Evolutionary conservation across 2,329 filamentous ascomycete genomes (phyloP).

Genomic region (Amauroascus niger): DNA sequence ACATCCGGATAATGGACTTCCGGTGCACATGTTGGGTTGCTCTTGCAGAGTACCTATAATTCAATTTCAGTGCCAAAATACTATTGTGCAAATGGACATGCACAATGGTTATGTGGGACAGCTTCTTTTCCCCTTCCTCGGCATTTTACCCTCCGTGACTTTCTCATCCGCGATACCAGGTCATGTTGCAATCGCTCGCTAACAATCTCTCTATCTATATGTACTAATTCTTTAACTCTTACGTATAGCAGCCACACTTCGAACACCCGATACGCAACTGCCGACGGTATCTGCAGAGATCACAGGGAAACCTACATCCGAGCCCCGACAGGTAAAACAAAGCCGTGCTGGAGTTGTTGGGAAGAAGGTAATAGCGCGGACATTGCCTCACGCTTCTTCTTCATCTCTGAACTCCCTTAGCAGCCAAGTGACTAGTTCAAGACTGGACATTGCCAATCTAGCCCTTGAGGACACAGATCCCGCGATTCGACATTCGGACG

Average conservation of each 20-base stretch:
- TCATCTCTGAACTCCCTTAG: slow-evolving; percentile 20
- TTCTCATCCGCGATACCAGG: too few relatives aligned
- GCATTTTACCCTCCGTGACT: too few relatives aligned
- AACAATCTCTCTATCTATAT: background rate
- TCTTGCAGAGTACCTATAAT: too few relatives aligned
- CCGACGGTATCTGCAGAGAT: background rate
- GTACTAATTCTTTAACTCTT: background rate
- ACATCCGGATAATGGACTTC: too few relatives aligned
- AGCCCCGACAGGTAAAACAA: slow-evolving; percentile 13
- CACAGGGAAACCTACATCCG: background rate
- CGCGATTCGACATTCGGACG: background rate
- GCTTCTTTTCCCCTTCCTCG: too few relatives aligned
- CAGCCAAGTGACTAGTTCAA: slow-evolving; percentile 18
- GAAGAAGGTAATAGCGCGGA: slow-evolving; percentile 21
- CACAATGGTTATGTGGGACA: too few relatives aligned
- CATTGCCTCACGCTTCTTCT: slow-evolving; percentile 15
- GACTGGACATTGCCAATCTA: slow-evolving; percentile 13
- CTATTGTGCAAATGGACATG: too few relatives aligned
- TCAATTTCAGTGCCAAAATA: too few relatives aligned
- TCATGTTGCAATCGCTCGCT: too few relatives aligned
- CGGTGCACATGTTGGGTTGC: too few relatives aligned
- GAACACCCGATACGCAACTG: background rate
- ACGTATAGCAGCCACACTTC: background rate
- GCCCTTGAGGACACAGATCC: slow-evolving; percentile 7
- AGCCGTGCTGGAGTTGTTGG: slow-evolving; percentile 18